These are phyloP conservation scores for Penstemon eatonii DNA, from an alignment of 257 asterid genomes.

Conservation along the genomic window DNA sequence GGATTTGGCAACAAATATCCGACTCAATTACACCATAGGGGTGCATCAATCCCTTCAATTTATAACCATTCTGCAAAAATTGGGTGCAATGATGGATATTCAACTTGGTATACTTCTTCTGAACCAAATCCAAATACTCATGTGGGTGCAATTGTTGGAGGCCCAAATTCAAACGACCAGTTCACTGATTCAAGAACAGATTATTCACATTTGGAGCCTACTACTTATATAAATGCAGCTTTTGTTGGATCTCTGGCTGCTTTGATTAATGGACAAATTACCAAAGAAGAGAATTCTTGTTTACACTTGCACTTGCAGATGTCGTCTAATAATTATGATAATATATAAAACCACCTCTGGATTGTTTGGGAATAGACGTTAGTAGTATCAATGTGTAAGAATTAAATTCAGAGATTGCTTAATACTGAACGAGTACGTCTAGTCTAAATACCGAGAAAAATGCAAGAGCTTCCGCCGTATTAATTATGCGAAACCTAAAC, in stretches of 20 bases:
- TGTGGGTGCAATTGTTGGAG: constrained; percentile 74
- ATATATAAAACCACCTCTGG: too few species aligned
- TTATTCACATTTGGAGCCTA: constrained; percentile 60
- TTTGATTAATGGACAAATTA: constrained; percentile 30
- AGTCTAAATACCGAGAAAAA: too few species aligned
- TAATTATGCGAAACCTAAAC: too few species aligned
- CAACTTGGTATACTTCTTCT: constrained; percentile 44
- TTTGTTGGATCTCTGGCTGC: constrained; percentile 63
- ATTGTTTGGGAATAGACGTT: too few species aligned
- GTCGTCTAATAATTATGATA: not conserved
- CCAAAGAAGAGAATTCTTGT: not conserved
- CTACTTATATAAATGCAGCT: constrained; percentile 77
- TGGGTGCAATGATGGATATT: constrained; percentile 51
- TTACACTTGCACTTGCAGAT: not conserved
- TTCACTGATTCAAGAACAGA: constrained; percentile 61
- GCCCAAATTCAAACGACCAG: constrained; percentile 57
- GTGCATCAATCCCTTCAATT: constrained; percentile 75
- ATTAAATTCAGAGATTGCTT: too few species aligned
- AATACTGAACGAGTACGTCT: too few species aligned
- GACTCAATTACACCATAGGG: constrained; percentile 67
- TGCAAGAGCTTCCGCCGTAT: too few species aligned
- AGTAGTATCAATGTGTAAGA: too few species aligned
- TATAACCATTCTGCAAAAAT: constrained; percentile 36
- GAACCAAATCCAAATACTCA: constrained; percentile 66
- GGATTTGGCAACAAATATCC: constrained; percentile 53